phyloP scores from a whole-genome alignment of 2,329 filamentous ascomycete species.

The Penicillium sp. region DNA sequence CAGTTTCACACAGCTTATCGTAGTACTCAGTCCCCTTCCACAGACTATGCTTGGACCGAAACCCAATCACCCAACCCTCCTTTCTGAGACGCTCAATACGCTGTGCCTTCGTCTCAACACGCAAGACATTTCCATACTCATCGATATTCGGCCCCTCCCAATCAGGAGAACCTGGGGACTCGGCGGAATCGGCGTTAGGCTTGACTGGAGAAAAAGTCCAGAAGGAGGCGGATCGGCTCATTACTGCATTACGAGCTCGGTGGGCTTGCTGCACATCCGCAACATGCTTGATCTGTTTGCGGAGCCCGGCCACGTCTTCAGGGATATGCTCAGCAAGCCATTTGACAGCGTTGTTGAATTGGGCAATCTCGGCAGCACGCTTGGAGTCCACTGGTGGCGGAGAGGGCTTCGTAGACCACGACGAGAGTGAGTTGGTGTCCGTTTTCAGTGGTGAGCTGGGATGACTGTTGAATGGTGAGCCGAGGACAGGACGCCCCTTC shows the following conservation, averaged over 20 bases:
- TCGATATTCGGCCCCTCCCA: conserved; percentile 7
- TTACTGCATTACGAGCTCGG: conserved; percentile 20
- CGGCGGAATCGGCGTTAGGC: conserved; percentile 7
- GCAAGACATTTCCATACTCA: conserved; percentile 18
- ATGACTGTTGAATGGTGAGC: neutral
- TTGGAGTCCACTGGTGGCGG: conserved; percentile 1
- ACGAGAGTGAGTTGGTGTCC: neutral
- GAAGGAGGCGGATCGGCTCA: conserved; percentile 37
- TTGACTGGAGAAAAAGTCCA: conserved; percentile 40
- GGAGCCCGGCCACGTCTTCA: conserved; percentile 29
- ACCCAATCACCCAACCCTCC: conserved; percentile 41
- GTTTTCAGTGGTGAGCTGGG: too few species aligned
- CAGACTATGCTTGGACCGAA: conserved; percentile 30
- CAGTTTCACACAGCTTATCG: conserved; percentile 35
- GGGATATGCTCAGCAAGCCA: conserved; percentile 30
- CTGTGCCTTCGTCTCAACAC: conserved; percentile 35
- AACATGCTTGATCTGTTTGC: conserved; percentile 27
- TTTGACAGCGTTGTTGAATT: conserved; percentile 27
- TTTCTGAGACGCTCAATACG: conserved; percentile 36
- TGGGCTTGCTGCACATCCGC: conserved; percentile 26
- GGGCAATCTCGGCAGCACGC: conserved; percentile 10
- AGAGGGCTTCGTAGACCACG: neutral
- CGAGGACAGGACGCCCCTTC: neutral
- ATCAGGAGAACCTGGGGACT: neutral
- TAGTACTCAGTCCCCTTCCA: conserved; percentile 44